Percentiles rank a stretch among this genome's conserved stretches.
Evolutionary conservation across 371 early-diverging fungal species (phyloP).

Genomic region (Actinomucor elegans): DNA sequence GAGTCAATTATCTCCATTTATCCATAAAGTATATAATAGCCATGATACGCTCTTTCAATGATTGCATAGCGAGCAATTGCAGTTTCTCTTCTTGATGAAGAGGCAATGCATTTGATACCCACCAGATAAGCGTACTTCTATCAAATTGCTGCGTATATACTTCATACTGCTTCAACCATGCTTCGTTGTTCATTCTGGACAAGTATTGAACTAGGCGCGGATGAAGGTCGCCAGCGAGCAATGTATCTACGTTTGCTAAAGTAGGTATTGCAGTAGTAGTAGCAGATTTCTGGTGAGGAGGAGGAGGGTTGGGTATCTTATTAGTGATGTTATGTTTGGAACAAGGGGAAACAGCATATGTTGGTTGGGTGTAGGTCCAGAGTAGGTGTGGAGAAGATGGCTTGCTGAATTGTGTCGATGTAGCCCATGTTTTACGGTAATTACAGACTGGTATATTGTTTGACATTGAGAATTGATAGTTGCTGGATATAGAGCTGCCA

Average conservation of each 20-base stretch:
- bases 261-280: no score
- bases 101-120: conserved; percentile 55
- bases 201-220: background rate
- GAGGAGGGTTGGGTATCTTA: no score
- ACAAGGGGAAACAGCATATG: background rate
- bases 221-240: conserved; percentile 1
- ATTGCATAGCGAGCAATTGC: conserved; percentile 29
- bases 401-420: background rate
- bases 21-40: conserved; percentile 11
- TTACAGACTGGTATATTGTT: background rate
- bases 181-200: background rate
- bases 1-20: no score
- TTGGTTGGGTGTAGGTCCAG: no score
- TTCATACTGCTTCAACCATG: conserved; percentile 6
- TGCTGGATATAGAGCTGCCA: conserved; percentile 1
- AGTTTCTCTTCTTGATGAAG: conserved; percentile 39
- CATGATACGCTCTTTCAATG: conserved; percentile 43
- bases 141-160: conserved; percentile 10
- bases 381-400: conserved; percentile 3
- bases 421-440: conserved; percentile 2
- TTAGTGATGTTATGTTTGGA: background rate
- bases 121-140: conserved; percentile 38
- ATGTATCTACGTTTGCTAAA: no score
- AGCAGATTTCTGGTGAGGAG: no score
- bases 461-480: background rate